phyloP scores from a whole-genome alignment of 495 filamentous ascomycete genomes.

The Lineolata rhizophorae region DNA sequence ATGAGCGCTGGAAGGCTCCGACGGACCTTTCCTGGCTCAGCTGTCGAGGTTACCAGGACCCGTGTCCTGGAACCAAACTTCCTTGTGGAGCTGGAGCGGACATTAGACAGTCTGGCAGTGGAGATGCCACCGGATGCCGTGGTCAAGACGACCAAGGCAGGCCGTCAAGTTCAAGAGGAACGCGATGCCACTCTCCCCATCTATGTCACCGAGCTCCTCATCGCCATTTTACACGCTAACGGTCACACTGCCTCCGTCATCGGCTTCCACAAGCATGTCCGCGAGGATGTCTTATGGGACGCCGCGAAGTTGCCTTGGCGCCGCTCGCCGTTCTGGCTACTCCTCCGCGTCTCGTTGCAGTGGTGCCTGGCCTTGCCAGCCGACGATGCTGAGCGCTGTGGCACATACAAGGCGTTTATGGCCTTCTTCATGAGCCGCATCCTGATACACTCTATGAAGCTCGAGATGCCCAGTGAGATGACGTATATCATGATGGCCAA shows the following conservation, averaged over 20 bases:
- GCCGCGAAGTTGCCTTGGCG: conserved; percentile 30
- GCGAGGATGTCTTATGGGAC: conserved; percentile 29
- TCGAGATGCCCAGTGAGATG: conserved; percentile 3
- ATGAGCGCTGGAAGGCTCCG: conserved; percentile 27
- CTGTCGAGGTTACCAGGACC: conserved; percentile 17
- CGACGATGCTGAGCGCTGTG: conserved; percentile 1
- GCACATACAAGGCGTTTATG: conserved; percentile 34
- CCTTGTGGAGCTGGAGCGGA: conserved; percentile 16
- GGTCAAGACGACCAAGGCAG: conserved; percentile 28
- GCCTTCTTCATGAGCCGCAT: conserved; percentile 25
- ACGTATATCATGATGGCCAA: conserved; percentile 6
- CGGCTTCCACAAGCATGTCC: conserved; percentile 29
- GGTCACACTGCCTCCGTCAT: conserved; percentile 18
- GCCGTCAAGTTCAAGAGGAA: conserved; percentile 21
- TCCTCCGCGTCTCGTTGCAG: conserved; percentile 31
- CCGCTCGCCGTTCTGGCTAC: conserved; percentile 32
- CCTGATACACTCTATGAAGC: conserved; percentile 11
- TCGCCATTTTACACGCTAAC: conserved; percentile 31
- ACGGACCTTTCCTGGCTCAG: conserved; percentile 32
- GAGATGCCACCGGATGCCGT: too few relatives aligned
- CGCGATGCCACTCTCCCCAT: conserved; percentile 33
- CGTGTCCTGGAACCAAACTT: conserved; percentile 19
- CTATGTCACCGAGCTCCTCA: conserved; percentile 30
- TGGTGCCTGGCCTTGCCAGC: conserved; percentile 24
- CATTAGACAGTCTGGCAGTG: too few relatives aligned